Conservation (phyloP, 2,329 filamentous ascomycete genomes). For the Venturia nashicola region DNA sequence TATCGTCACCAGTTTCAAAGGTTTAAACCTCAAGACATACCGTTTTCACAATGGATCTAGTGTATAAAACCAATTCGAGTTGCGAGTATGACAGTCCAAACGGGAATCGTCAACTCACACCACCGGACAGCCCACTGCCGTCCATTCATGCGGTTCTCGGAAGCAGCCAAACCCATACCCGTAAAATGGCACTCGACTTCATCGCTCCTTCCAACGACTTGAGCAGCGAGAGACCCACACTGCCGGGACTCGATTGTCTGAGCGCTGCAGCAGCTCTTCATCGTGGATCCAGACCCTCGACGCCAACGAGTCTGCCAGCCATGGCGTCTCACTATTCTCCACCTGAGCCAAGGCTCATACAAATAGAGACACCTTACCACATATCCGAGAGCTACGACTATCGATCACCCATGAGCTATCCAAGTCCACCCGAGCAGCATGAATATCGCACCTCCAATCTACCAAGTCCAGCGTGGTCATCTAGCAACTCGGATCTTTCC, state of each 20-base stretch:
- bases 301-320: background rate
- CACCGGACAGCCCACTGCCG: conserved; percentile 5
- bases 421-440: background rate
- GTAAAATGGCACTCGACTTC: conserved; percentile 10
- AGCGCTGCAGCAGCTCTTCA: conserved; percentile 5
- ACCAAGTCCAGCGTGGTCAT: conserved; percentile 1
- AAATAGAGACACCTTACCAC: background rate
- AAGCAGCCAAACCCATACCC: background rate
- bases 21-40: background rate
- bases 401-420: background rate
- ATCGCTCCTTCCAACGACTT: conserved; percentile 6
- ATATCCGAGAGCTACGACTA: background rate
- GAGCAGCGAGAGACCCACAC: background rate
- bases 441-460: background rate
- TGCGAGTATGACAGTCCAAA: background rate
- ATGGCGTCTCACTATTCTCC: background rate
- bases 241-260: background rate
- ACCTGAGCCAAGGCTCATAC: background rate
- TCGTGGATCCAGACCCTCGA: background rate
- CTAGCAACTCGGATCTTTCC: background rate
- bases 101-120: conserved; percentile 7
- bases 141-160: background rate
- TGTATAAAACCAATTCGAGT: background rate
- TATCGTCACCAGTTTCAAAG: background rate
- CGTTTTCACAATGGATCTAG: background rate